phyloP scores from a whole-genome alignment of 1,284 basidiomycete genomes.

The Takashimella tepidaria region DNA sequence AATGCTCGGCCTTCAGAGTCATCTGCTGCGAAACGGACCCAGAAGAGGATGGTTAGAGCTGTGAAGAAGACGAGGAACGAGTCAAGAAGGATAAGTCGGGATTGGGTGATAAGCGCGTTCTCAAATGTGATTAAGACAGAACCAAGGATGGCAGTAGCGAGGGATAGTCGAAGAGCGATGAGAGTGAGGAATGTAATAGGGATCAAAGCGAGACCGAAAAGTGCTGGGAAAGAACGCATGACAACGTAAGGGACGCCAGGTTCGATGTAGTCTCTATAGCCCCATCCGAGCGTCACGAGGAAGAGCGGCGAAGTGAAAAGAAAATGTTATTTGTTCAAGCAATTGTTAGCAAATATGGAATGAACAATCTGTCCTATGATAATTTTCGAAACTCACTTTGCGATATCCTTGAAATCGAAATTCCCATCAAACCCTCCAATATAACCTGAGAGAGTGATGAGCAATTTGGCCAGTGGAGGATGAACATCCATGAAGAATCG shows the following conservation, averaged over 20 bases:
- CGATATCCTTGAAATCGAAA: slow-evolving; percentile 97
- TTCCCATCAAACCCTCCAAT: slow-evolving; percentile 86
- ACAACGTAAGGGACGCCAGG: slow-evolving; percentile 83
- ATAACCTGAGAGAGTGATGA: slow-evolving; percentile 87
- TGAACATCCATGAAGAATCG: slow-evolving; percentile 98
- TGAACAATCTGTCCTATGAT: no score
- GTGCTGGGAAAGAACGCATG: slow-evolving; percentile 88
- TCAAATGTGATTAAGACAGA: slow-evolving; percentile 91
- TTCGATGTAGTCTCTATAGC: slow-evolving; percentile 64
- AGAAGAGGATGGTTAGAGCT: slow-evolving; percentile 77
- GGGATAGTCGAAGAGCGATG: slow-evolving; percentile 81
- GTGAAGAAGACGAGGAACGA: slow-evolving; percentile 98
- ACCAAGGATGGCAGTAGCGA: slow-evolving; percentile 83
- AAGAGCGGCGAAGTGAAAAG: no score
- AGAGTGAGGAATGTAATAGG: slow-evolving; percentile 91
- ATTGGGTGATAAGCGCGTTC: slow-evolving; percentile 92
- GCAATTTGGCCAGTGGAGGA: slow-evolving; percentile 90
- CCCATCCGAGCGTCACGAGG: no score
- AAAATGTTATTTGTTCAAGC: no score
- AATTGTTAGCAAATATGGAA: no score
- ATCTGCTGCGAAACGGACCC: slow-evolving; percentile 86
- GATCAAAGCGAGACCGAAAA: slow-evolving; percentile 82
- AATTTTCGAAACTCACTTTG: slow-evolving; percentile 83
- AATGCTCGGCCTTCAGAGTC: slow-evolving; percentile 65
- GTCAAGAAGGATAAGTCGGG: slow-evolving; percentile 93